These are phyloP conservation scores for Phytomonas sp. DNA, from an alignment of 208 protist species.

Conservation along the genomic window DNA sequence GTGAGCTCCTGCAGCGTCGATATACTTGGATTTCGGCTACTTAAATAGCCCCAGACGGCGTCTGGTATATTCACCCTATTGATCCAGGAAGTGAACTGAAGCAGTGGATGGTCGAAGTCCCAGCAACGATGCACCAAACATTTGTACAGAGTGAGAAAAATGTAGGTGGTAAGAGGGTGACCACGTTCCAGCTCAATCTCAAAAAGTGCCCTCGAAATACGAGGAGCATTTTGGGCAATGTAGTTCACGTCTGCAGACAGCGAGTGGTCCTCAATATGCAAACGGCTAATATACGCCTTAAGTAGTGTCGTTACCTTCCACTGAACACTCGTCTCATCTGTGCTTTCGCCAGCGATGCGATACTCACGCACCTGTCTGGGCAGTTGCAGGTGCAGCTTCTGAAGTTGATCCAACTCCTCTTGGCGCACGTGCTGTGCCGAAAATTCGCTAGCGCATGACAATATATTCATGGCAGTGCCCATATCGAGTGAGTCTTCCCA, in stretches of 20 bases:
- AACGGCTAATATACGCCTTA: conserved; percentile 93
- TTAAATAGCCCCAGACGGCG: conserved; percentile 59
- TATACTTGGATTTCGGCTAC: conserved; percentile 72
- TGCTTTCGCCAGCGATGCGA: conserved; percentile 62
- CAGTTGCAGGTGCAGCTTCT: conserved; percentile 61
- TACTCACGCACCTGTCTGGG: conserved; percentile 60
- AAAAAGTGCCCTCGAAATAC: conserved; percentile 95
- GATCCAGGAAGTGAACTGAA: conserved; percentile 76
- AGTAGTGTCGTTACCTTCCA: conserved; percentile 96
- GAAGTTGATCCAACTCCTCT: conserved; percentile 94
- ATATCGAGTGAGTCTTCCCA: conserved; percentile 86
- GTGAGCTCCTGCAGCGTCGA: conserved; percentile 70
- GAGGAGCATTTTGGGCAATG: conserved; percentile 93
- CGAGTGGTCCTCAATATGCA: conserved; percentile 83
- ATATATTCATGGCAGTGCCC: conserved; percentile 88
- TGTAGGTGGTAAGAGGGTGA: conserved; percentile 80
- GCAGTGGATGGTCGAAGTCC: conserved; percentile 88
- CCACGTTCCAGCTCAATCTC: conserved; percentile 94
- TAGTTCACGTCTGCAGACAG: conserved; percentile 94
- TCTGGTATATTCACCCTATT: conserved; percentile 62
- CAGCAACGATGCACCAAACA: conserved; percentile 93
- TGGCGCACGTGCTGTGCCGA: conserved; percentile 93
- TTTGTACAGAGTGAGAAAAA: conserved; percentile 89
- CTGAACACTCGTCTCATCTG: conserved; percentile 82
- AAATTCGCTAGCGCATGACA: conserved; percentile 94